Evolutionary conservation across 306 rosid genomes (phyloP).

Genomic region (Luffa aegyptiaca): DNA sequence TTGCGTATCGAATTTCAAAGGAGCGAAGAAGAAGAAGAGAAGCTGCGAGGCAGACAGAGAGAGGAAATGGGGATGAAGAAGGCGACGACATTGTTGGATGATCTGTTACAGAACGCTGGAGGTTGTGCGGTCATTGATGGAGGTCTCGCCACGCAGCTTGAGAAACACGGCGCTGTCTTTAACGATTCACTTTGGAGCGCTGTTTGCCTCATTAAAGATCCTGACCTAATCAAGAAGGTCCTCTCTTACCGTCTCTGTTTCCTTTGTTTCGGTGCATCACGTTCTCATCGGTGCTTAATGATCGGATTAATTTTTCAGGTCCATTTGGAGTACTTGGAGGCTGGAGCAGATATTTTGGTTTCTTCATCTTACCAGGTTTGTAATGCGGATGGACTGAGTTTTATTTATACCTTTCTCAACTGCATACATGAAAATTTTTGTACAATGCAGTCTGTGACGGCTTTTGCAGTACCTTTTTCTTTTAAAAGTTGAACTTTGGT

Average conservation of each 20-base stretch:
- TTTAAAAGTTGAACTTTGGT: not conserved
- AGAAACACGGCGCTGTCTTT: slow-evolving; percentile 59
- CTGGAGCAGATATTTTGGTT: slow-evolving; percentile 76
- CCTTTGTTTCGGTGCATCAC: not conserved
- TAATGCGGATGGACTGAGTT: not conserved
- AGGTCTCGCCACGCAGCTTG: slow-evolving; percentile 82
- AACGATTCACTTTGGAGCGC: slow-evolving; percentile 91
- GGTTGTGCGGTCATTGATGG: slow-evolving; percentile 75
- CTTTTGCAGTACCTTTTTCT: not conserved
- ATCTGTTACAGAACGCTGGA: slow-evolving; percentile 47
- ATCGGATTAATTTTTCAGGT: slow-evolving; percentile 29
- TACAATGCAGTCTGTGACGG: not conserved
- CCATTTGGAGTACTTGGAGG: slow-evolving; percentile 70
- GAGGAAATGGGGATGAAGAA: slow-evolving; percentile 23
- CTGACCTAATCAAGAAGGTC: slow-evolving; percentile 58
- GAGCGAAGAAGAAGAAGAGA: not conserved
- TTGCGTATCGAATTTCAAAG: not conserved
- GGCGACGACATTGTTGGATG: slow-evolving; percentile 41
- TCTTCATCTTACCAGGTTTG: slow-evolving; percentile 87
- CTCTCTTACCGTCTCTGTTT: not conserved
- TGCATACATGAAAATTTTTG: not conserved
- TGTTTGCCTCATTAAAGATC: slow-evolving; percentile 53
- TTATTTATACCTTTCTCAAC: not conserved
- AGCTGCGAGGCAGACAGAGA: not conserved
- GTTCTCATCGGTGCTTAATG: not conserved